Evolutionary conservation across 306 rosid genomes (phyloP).

Genomic region (Medicago lupulina): DNA sequence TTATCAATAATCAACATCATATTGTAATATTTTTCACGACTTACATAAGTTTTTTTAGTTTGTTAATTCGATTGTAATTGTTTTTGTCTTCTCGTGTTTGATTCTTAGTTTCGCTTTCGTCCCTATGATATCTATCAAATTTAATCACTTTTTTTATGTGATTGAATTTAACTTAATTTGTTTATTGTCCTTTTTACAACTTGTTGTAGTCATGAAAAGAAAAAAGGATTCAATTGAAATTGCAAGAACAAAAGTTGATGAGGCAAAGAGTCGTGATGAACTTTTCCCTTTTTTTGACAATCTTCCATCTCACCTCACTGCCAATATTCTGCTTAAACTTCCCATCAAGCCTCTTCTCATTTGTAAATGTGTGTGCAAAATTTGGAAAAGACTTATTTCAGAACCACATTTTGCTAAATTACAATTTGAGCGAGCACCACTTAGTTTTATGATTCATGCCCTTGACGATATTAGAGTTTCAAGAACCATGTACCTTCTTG

Average conservation of each 20-base stretch:
- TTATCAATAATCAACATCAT: too few species aligned
- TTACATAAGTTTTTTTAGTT: too few species aligned
- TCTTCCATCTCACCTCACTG: conserved; percentile 31
- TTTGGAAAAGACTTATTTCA: conserved; percentile 38
- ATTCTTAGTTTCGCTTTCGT: too few species aligned
- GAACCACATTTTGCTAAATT: conserved; percentile 36
- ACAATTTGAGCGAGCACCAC: conserved; percentile 15
- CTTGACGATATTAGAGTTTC: not conserved
- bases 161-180: too few species aligned
- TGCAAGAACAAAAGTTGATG: not conserved
- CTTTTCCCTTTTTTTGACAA: not conserved
- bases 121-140: too few species aligned
- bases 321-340: conserved; percentile 23
- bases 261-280: not conserved
- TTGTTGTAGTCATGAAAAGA: not conserved
- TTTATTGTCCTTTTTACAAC: not conserved
- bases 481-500: conserved; percentile 44
- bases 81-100: too few species aligned
- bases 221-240: not conserved
- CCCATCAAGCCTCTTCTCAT: conserved; percentile 33
- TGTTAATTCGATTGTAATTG: too few species aligned
- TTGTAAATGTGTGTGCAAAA: conserved; percentile 44
- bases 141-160: too few species aligned
- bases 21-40: too few species aligned
- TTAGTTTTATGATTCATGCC: conserved; percentile 14